Evolutionary conservation across 2,329 filamentous ascomycete genomes (phyloP), one percentile per base, ranked within the genome.

Genomic region (Alternaria brassicicola): DNA sequence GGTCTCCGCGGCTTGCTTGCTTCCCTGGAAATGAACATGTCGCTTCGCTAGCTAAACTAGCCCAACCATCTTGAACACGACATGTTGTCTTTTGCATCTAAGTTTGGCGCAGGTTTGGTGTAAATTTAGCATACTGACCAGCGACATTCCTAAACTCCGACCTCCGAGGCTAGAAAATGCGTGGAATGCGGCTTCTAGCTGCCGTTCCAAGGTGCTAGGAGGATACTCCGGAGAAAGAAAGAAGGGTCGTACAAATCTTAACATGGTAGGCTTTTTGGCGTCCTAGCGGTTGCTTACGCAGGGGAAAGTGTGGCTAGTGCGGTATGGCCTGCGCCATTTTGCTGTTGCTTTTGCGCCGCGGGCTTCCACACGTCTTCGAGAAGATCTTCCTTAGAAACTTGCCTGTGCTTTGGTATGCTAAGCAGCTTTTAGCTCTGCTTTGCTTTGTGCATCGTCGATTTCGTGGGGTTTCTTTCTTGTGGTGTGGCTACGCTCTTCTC

Each of bases 321-420:
- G 25, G 41, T 12, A 28, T 8, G 17, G 39, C 39, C 23, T 30
- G 13, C 30, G 30, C 43, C 19, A 47, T 35, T 4, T 15, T 17
- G 19, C 8, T 47, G 28, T 33, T 33, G 9, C 28, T 47, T 47
- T 47, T 47, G 43, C 43, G 43, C 28, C 30, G 23, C 19, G 17
- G 43, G 43, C 43, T 47, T 47, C 43, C 19, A 47, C 31, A 19
- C 43, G 43, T 47, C 43, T 47, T 47, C 43, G 43, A 47, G 43
- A 47, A 47, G 43, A 12, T 35, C 13, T 47, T 7, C 25, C 9
- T 35, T 33, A 19, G 7, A 35, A 47, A 30, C 28, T 12, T 46
- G 36, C 19, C 3, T 39, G 19, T 39, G 36, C 19, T 23, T 39
- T 39, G 6, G 19, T 15, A 23, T 39, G 36, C 17, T 15, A 39